These are phyloP conservation scores for Collybiopsis luxurians DNA, from an alignment of 768 basidiomycete genomes.

Conservation along the genomic window DNA sequence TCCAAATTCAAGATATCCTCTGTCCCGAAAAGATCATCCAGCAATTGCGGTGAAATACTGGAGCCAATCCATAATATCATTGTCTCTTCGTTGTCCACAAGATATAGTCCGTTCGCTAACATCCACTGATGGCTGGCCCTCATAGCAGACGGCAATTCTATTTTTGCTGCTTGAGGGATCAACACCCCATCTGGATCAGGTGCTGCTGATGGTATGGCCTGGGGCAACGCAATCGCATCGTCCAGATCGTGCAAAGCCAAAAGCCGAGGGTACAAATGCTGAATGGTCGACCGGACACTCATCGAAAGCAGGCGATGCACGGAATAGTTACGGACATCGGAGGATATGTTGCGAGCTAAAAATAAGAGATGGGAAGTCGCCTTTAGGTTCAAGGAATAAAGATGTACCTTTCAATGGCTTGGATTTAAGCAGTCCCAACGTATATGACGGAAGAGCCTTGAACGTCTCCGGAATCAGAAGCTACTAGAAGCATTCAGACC, in stretches of 20 bases:
- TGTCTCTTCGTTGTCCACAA: slow-evolving; percentile 91
- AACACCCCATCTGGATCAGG: too few relatives aligned
- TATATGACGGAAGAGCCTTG: slow-evolving; percentile 79
- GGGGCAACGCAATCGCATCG: slow-evolving; percentile 67
- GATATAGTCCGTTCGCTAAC: slow-evolving; percentile 89
- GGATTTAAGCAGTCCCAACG: slow-evolving; percentile 78
- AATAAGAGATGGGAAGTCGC: background rate
- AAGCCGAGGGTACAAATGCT: slow-evolving; percentile 84
- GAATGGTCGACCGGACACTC: slow-evolving; percentile 67
- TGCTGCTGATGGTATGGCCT: slow-evolving; percentile 54
- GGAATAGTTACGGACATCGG: slow-evolving; percentile 91
- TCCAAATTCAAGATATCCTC: slow-evolving; percentile 75
- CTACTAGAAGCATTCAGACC: slow-evolving; percentile 35
- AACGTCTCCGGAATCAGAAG: slow-evolving; percentile 94
- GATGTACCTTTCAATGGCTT: slow-evolving; percentile 88
- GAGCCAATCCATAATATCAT: slow-evolving; percentile 91
- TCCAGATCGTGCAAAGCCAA: slow-evolving; percentile 86
- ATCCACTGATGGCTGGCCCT: slow-evolving; percentile 82
- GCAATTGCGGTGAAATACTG: slow-evolving; percentile 75
- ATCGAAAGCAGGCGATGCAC: slow-evolving; percentile 73
- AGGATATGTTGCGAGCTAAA: slow-evolving; percentile 79
- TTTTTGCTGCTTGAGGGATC: background rate
- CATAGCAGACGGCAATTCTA: slow-evolving; percentile 67
- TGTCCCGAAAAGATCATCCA: slow-evolving; percentile 81
- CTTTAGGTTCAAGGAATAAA: background rate